These are phyloP conservation scores for Zymoseptoria pseudotritici DNA, from an alignment of 2,329 filamentous ascomycete genomes.

Conservation along the genomic window DNA sequence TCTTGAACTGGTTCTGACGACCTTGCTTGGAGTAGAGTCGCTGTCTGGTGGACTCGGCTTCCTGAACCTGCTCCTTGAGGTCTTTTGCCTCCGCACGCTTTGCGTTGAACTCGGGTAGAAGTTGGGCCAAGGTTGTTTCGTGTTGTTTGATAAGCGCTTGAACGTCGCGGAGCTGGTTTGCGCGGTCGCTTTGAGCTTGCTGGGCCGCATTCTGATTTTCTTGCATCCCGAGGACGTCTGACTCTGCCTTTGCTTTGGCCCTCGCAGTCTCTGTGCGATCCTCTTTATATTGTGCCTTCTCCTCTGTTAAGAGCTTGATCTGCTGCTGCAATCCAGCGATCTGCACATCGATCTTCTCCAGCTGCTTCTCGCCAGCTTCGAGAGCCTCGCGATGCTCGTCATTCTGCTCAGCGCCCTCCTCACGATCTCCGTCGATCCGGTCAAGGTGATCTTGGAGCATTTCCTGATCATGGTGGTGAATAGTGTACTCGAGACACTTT, in stretches of 20 bases:
- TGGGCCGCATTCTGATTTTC: constrained; percentile 75
- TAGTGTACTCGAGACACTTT: constrained; percentile 87
- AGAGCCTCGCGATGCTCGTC: constrained; percentile 45
- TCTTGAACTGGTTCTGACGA: constrained; percentile 77
- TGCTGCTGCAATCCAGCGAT: constrained; percentile 75
- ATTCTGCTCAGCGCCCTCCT: constrained; percentile 63
- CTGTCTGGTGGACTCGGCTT: constrained; percentile 65
- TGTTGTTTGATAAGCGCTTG: constrained; percentile 66
- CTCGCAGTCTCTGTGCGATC: constrained; percentile 79
- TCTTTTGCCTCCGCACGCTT: constrained; percentile 66
- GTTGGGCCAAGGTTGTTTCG: constrained; percentile 64
- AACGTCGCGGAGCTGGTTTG: constrained; percentile 63
- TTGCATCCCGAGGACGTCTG: constrained; percentile 73
- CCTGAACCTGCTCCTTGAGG: constrained; percentile 63
- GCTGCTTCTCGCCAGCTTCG: constrained; percentile 66
- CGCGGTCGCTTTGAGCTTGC: constrained; percentile 62
- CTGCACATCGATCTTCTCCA: constrained; percentile 67
- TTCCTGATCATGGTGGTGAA: constrained; percentile 82
- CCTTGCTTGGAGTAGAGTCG: constrained; percentile 89
- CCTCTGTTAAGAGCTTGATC: constrained; percentile 74
- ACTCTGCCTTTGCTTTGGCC: constrained; percentile 72
- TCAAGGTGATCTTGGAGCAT: constrained; percentile 71
- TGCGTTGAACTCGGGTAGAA: constrained; percentile 70
- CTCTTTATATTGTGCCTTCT: constrained; percentile 80
- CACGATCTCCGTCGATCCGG: constrained; percentile 71